These are phyloP conservation scores for Candida verbasci DNA, from an alignment of 805 yeast genomes.

Conservation along the genomic window DNA sequence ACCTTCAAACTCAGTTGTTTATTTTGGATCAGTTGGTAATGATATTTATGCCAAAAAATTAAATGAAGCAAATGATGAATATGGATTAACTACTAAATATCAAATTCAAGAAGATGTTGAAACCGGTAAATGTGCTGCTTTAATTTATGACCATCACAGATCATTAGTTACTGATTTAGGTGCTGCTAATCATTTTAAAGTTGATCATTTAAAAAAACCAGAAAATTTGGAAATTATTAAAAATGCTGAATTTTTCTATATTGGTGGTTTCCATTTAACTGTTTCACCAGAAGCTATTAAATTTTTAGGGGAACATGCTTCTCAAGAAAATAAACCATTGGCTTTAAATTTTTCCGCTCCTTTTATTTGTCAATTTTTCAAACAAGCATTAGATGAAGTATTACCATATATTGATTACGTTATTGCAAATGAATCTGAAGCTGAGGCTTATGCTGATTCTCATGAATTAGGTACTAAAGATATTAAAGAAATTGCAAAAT, in stretches of 20 bases:
- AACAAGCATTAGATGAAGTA: slow-evolving; percentile 76
- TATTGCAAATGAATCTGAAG: slow-evolving; percentile 96
- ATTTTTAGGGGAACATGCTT: slow-evolving; percentile 88
- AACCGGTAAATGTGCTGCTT: slow-evolving; percentile 98
- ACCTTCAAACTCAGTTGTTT: slow-evolving; percentile 77
- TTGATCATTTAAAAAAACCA: slow-evolving; percentile 79
- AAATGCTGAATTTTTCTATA: slow-evolving; percentile 76
- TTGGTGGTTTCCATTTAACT: slow-evolving; percentile 99
- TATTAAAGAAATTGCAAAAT: slow-evolving; percentile 73
- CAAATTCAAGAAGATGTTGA: slow-evolving; percentile 71
- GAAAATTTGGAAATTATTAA: slow-evolving; percentile 88
- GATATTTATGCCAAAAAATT: slow-evolving; percentile 83
- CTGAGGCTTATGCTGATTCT: slow-evolving; percentile 87
- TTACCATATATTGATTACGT: slow-evolving; percentile 86
- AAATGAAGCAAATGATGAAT: slow-evolving; percentile 74
- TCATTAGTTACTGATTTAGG: slow-evolving; percentile 94
- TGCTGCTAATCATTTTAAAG: slow-evolving; percentile 96
- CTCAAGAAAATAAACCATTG: slow-evolving; percentile 71
- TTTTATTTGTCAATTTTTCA: slow-evolving; percentile 92
- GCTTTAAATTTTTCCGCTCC: slow-evolving; percentile 93
- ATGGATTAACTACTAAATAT: slow-evolving; percentile 86
- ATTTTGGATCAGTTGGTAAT: slow-evolving; percentile 95
- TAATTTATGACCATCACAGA: slow-evolving; percentile 83
- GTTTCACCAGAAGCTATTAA: slow-evolving; percentile 94
- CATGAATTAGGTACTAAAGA: slow-evolving; percentile 63